A percentile compares a stretch with the other conserved stretches of the same genome.
Conservation (phyloP, 768 basidiomycete species). For the Mycena venus region DNA sequence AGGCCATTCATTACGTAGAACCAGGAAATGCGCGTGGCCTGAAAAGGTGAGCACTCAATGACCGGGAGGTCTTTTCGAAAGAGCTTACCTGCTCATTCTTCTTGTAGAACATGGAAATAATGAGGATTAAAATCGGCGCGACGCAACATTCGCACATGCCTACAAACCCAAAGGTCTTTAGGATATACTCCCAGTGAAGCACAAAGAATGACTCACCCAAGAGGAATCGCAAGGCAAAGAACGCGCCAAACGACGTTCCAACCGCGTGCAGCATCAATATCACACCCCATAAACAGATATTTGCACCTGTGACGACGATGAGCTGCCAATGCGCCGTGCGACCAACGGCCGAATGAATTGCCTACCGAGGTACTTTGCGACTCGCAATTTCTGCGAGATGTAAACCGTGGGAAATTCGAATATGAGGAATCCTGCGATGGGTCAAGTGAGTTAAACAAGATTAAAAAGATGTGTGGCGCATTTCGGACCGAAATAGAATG, state of each 20-base stretch:
- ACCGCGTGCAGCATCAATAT: constrained; percentile 73
- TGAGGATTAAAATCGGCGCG: constrained; percentile 71
- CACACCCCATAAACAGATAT: constrained; percentile 72
- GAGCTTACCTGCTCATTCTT: constrained; percentile 69
- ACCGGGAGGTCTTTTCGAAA: neutral
- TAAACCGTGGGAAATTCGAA: constrained; percentile 79
- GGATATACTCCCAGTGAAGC: neutral
- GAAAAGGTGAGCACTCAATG: neutral
- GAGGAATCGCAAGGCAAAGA: constrained; percentile 73
- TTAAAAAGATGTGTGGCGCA: neutral
- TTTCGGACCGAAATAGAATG: constrained; percentile 69
- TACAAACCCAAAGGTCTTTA: constrained; percentile 36
- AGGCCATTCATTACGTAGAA: constrained; percentile 79
- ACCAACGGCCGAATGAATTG: constrained; percentile 11
- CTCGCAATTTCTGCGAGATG: constrained; percentile 69
- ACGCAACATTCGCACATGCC: constrained; percentile 76
- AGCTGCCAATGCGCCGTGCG: neutral
- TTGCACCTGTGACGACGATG: constrained; percentile 52
- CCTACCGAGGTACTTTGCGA: constrained; percentile 74
- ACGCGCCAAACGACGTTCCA: constrained; percentile 68
- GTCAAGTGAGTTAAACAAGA: neutral
- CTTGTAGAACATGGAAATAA: constrained; percentile 78
- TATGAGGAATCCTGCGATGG: constrained; percentile 60
- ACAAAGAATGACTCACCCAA: constrained; percentile 57
- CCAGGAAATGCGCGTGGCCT: constrained; percentile 72